Base-by-base conservation (phyloP, 2,329 filamentous ascomycete species). In the Leptoxyphium fumago region DNA sequence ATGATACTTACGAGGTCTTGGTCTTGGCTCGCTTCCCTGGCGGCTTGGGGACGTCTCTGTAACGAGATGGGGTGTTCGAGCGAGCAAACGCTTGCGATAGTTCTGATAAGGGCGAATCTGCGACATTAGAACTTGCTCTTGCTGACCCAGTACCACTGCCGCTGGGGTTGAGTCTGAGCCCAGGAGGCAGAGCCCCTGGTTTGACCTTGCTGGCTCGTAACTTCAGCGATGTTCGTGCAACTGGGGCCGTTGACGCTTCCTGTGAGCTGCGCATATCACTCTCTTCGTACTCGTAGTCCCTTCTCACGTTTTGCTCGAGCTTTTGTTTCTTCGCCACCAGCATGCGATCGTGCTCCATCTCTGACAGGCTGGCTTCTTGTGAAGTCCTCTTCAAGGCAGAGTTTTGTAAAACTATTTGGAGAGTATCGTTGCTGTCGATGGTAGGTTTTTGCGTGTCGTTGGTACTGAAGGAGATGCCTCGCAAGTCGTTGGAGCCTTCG, bases 1-100 rank as follows among this genome's bases (percentile, higher is more conserved):
- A 26, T 15, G 39, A 29, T 42, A 63, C 61, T 59, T 55, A 64
- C 61, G 61, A 64, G 45, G 56, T 57, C 52, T 64, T 64, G 13
- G 60, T 62, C 52, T 62, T 62, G 39, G 61, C 61, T 43, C 54
- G 53, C 53, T 63, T 61, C 29, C 48, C 52, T 14, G 46, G 45
- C 30, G 49, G 45, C 44, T 54, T 56, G 43, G 50, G 51, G 38
- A 49, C 48, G 21, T 47, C 48, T 51, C 52, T 45, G 41, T 48
- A 30, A 30, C 52, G 45, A 29, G 47, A 45, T 13, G 60, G 60
- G 18, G 59, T 59, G 44, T 52, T 53, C 38, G 54, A 47, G 15
- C 56, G 50, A 29, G 58, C 60, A 29, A 49, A 52, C 15, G 48
- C 49, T 29, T 55, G 52, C 38, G 59, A 59, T 10, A 60, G 45